Evolutionary conservation across 306 rosid genomes (phyloP), one percentile per base, ranked within the genome.

Genomic region (Prunus mongolica): DNA sequence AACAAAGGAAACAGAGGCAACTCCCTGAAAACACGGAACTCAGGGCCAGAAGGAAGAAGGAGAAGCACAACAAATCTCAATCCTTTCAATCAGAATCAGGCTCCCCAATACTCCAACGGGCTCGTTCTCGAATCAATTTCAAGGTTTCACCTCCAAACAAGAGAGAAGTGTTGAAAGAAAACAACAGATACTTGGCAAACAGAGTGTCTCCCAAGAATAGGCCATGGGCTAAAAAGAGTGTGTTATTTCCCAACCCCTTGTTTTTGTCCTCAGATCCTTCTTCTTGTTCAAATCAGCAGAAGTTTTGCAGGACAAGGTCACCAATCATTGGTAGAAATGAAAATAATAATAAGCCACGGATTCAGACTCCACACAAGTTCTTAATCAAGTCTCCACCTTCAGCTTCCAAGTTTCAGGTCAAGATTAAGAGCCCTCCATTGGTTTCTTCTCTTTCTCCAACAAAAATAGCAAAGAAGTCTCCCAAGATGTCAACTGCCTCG

Each of bases 171-270:
- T 90, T 89, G 65, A 90, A 77, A 75, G 97, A 89, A 72, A 92
- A 82, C 55, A 77, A 22, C 16, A 75, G 82, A 70, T 86, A 86
- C 69, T 2, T 81, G 64, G 97, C 98, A 5, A 95, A 95, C 65
- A 86, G 97, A 71, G 96, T 95, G 22, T 95, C 98, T 1, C 93
- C 99, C 1, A 90, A 85, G 81, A 88, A 91, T 73, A 92, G 76
- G 46, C 97, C 97, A 47, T 95, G 98, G 99, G 89, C 88, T 20
- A 95, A 82, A 57, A 95, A 90, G 74, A 62, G 98, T 34, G 97
- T 92, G 6, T 85, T 95, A n/a, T 95, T 92, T 74, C 99, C 99
- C 20, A 95, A 95, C 79, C 97, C 99, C 81, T 80, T 95, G 82
- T 95, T 91, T 86, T 69, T 75, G n/a, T 81, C 97, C 15, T 75